These are phyloP conservation scores for Collybia sordida DNA, from an alignment of 768 basidiomycete species.

Conservation along the genomic window DNA sequence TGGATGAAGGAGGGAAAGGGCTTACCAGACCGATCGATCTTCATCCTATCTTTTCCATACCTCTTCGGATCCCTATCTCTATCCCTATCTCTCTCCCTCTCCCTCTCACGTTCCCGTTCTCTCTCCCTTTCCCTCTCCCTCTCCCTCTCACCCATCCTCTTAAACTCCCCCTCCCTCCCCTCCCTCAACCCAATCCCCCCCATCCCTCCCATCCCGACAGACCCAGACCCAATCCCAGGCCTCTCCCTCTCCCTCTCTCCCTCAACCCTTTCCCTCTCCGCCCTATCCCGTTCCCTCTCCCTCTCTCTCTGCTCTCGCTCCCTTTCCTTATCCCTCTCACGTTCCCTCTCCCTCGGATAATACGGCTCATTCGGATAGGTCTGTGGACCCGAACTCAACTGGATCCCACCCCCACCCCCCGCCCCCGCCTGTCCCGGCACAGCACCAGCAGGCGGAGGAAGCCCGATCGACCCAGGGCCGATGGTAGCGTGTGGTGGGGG, in stretches of 20 bases:
- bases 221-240: conserved; percentile 7
- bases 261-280: no score
- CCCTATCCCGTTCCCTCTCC: conserved; percentile 26
- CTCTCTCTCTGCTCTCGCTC: conserved; percentile 32
- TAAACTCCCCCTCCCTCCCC: no score
- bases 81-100: conserved; percentile 37
- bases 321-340: conserved; percentile 31
- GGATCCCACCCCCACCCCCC: no score
- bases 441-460: conserved; percentile 15
- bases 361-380: conserved; percentile 19
- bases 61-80: conserved; percentile 60
- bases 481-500: conserved; percentile 20
- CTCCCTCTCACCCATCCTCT: no score
- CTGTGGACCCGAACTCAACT: conserved; percentile 11
- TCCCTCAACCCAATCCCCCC: no score
- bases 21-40: conserved; percentile 35
- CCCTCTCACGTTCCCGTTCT: conserved; percentile 21
- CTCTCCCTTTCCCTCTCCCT: no score
- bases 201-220: no score
- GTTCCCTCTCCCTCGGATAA: conserved; percentile 22
- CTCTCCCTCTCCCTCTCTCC: no score
- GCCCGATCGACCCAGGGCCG: conserved; percentile 15
- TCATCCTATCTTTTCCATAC: conserved; percentile 44
- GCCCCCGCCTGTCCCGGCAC: conserved; percentile 14
- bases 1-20: background rate